Evolutionary conservation across 257 asterid genomes (phyloP).

Genomic region (Knoxia roxburghii): DNA sequence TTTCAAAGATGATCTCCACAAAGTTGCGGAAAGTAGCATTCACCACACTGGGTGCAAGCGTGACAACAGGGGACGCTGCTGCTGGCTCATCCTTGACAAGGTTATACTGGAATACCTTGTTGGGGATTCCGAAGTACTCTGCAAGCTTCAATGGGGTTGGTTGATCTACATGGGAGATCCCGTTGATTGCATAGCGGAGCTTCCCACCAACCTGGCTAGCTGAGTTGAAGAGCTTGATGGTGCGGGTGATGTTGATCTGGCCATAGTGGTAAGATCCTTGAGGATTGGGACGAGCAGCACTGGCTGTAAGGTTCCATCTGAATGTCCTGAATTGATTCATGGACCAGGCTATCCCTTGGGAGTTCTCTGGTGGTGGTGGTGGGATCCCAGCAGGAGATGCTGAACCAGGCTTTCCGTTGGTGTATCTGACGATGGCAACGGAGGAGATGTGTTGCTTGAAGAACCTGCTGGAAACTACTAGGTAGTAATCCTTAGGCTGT

Average conservation of each 20-base stretch:
- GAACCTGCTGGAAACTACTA: constrained; percentile 42
- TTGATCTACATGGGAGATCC: constrained; percentile 21
- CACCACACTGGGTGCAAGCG: constrained; percentile 29
- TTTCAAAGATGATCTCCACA: constrained; percentile 50
- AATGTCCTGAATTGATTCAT: constrained; percentile 30
- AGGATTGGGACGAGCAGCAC: constrained; percentile 35
- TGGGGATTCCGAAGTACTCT: constrained; percentile 22
- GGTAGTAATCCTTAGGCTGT: constrained; percentile 41
- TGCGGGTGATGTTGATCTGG: constrained; percentile 29
- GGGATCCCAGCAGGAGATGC: constrained; percentile 39
- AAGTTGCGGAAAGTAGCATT: constrained; percentile 42
- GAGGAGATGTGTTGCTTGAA: constrained; percentile 12
- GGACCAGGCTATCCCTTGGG: constrained; percentile 26
- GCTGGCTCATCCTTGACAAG: constrained; percentile 34
- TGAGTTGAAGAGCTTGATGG: constrained; percentile 22
- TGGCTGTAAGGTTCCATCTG: constrained; percentile 32
- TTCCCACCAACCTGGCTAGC: constrained; percentile 14
- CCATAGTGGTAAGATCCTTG: constrained; percentile 35
- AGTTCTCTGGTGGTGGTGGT: constrained; percentile 24
- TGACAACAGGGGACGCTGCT: background rate
- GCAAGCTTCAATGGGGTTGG: constrained; percentile 26
- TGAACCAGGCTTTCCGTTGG: constrained; percentile 25
- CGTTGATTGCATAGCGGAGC: constrained; percentile 29
- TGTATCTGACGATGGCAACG: constrained; percentile 28
- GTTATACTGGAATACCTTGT: constrained; percentile 26